A percentile compares a stretch with the other conserved stretches of the same genome.
These are phyloP conservation scores for Astragalus membranaceus DNA, from an alignment of 306 rosid species.

Conservation along the genomic window DNA sequence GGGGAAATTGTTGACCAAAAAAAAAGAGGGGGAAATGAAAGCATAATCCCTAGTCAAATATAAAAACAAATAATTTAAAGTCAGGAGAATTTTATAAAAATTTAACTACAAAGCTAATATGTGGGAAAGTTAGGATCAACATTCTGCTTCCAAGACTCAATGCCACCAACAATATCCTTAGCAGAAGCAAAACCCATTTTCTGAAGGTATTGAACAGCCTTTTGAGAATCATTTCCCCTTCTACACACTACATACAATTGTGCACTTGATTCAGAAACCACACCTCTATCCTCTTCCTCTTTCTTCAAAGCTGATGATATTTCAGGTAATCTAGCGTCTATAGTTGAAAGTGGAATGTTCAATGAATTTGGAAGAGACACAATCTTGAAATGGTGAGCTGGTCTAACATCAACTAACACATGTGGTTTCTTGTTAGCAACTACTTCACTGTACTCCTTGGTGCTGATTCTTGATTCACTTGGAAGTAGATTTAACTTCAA, in stretches of 20 bases:
- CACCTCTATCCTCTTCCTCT: constrained; percentile 21
- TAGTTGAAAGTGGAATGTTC: constrained; percentile 62
- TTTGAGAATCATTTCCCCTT: constrained; percentile 96
- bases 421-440: constrained; percentile 46
- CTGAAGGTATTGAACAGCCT: constrained; percentile 76
- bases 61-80: neutral
- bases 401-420: constrained; percentile 79
- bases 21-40: neutral
- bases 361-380: constrained; percentile 83
- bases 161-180: constrained; percentile 78
- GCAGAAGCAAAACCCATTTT: constrained; percentile 68
- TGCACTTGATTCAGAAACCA: constrained; percentile 20
- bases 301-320: constrained; percentile 35
- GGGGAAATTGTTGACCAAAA: no score
- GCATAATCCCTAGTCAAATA: neutral
- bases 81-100: neutral
- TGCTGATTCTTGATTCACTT: constrained; percentile 66
- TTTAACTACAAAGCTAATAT: constrained; percentile 19
- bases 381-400: constrained; percentile 76
- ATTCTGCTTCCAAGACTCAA: constrained; percentile 73
- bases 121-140: constrained; percentile 71
- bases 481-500: constrained; percentile 62
- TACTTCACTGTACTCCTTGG: constrained; percentile 53
- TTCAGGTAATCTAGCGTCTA: constrained; percentile 65
- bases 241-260: constrained; percentile 65